Evolutionary conservation across 352 stramenopile genomes (phyloP), one percentile per base, ranked within the genome.

Genomic region (Phytopythium delawarense): DNA sequence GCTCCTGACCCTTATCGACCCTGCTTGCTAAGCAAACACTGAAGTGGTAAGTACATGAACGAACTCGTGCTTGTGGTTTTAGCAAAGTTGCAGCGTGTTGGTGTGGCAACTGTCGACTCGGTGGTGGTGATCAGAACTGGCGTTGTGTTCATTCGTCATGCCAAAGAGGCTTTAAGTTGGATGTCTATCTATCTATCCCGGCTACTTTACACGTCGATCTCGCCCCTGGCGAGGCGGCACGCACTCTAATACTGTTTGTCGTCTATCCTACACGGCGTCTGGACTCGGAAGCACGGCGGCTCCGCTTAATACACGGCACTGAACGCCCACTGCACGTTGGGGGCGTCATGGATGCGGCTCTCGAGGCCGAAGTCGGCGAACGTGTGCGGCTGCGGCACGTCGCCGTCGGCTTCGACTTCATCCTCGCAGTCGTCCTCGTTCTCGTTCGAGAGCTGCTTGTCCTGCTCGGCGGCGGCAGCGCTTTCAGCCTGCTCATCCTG

Each of bases 341-440:
- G 77, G 35, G 72, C 71, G 21, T 79, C 72, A 21, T 75, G 68
- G 35, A 89, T 75, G 61, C 82, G 82, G 51, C 64, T 67, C 55
- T 95, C 86, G 37, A 90, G 71, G 18, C 79, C 81, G 39, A 91
- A 93, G 60, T 93, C 86, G 23, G 81, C 71, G 54, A 91, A 95
- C 48, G 86, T 91, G 64, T 84, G 83, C 45, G 51, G 56, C 21
- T 78, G 57, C 0, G 65, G 61, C 4, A 62, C 40, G 1, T 67
- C 59, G 4, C 71, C 32, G 58, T 45, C 25, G 9, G 20, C 25
- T 35, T 70, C 62, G 4, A 70, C 52, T 16, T 57, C 48, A 2
- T 66, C 21, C 54, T 75, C 56, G n/a, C 23, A 18, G 25, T 39
- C 8, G 25, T 64, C 45, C 9, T 67, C 50, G 28, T 44, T 34